These are phyloP conservation scores for Amaranthus cruentus DNA, from an alignment of 148 eudicot genomes.

Conservation along the genomic window DNA sequence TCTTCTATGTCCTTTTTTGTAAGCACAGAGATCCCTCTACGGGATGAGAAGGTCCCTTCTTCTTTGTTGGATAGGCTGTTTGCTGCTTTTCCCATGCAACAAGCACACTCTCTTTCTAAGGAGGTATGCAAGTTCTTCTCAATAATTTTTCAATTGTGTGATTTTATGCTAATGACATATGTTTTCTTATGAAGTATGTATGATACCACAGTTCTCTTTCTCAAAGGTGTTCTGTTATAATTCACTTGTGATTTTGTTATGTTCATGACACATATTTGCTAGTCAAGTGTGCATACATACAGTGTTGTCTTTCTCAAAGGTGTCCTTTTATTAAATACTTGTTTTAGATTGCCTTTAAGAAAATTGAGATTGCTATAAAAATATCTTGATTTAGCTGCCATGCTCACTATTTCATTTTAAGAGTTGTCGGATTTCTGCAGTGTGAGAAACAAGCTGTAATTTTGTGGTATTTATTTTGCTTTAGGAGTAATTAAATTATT, in stretches of 20 bases:
- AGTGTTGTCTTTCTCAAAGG: background rate
- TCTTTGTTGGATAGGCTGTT: conserved; percentile 58
- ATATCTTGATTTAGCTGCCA: background rate
- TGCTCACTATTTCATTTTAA: too few relatives aligned
- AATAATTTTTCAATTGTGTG: background rate
- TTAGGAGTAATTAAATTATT: background rate
- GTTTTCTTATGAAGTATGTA: conserved; percentile 6
- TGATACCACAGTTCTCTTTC: background rate
- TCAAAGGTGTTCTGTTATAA: too few relatives aligned
- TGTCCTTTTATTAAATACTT: too few relatives aligned
- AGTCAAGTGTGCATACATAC: background rate
- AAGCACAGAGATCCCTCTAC: conserved; percentile 18
- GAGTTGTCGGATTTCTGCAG: background rate
- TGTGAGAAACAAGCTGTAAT: background rate
- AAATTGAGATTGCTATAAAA: background rate
- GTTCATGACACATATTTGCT: too few relatives aligned
- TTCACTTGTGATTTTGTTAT: too few relatives aligned
- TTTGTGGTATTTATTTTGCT: background rate
- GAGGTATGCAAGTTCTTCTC: conserved; percentile 45
- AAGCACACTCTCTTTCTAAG: conserved; percentile 44
- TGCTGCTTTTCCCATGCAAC: conserved; percentile 63
- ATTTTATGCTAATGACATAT: background rate
- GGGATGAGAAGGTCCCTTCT: conserved; percentile 32
- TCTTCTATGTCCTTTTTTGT: conserved; percentile 28
- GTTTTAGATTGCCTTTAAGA: background rate